phyloP scores from a whole-genome alignment of 2,329 filamentous ascomycete genomes.

The Sphaerostilbella broomeana region DNA sequence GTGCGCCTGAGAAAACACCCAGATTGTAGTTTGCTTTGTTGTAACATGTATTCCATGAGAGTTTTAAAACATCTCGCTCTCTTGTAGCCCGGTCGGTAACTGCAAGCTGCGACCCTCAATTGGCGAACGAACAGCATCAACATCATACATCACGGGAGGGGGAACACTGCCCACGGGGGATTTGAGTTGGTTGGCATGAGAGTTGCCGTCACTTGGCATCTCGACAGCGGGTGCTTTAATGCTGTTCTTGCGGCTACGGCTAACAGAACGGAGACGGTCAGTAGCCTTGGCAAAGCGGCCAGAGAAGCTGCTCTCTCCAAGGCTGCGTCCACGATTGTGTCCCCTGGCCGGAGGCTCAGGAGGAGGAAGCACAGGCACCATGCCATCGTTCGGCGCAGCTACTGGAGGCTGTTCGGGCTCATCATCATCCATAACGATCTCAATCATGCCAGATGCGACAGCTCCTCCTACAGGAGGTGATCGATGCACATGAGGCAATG shows the following conservation, averaged over 20 bases:
- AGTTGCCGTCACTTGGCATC: conserved; percentile 38
- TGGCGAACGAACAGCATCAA: conserved; percentile 28
- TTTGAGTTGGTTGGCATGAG: conserved; percentile 22
- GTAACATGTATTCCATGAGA: too few species aligned
- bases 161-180: conserved; percentile 21
- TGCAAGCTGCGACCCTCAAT: conserved; percentile 30
- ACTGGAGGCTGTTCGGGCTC: conserved; percentile 27
- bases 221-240: conserved; percentile 24
- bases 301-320: conserved; percentile 44
- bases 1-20: too few species aligned
- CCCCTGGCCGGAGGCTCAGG: conserved; percentile 39
- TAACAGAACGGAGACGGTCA: conserved; percentile 54
- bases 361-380: conserved; percentile 39
- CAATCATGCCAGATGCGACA: conserved; percentile 50
- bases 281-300: conserved; percentile 51
- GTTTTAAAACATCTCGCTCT: conserved; percentile 49
- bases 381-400: conserved; percentile 35
- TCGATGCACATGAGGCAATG: conserved; percentile 40
- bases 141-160: conserved; percentile 35
- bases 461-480: conserved; percentile 37
- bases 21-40: too few species aligned
- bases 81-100: conserved; percentile 45
- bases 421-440: conserved; percentile 61
- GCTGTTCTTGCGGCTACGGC: conserved; percentile 45
- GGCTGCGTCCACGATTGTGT: conserved; percentile 53